Evolutionary conservation across 306 rosid genomes (phyloP), one percentile per base, ranked within the genome.

Genomic region (Trifolium dubium): DNA sequence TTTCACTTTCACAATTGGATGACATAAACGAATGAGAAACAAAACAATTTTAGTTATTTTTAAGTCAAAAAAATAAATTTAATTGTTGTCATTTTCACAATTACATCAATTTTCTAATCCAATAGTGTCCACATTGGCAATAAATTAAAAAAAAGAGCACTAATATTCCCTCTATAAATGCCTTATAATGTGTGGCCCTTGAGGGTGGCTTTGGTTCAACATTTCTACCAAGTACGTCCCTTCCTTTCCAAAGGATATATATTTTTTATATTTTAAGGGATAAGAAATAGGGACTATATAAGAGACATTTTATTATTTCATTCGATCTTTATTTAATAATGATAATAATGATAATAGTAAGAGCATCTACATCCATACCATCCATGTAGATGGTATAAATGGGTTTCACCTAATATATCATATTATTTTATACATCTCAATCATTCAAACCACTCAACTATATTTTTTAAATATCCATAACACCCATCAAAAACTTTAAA

Each of bases 81-180:
- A 68, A 39, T 55, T 68, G 76, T 51, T 70, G 86, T 83, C 83
- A 71, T 66, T 83, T 75, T 79, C 83, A 75, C 8, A 43, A 17
- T 67, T 54, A 29, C 67, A 66, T 72, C 44, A 79, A 78, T 79
- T 62, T 41, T 55, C 4, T 64, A 67, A 69, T 73, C 65, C 70
- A 71, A 29, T 63, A 70, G 63, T 75, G 85, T 76, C 85, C 77
- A 71, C 65, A 78, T 58, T 69, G 75, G 69, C 71, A 88, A 32
- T 79, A 65, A 88, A 84, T n/a, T n/a, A n/a, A n/a, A n/a, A n/a
- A n/a, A 76, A 74, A 72, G 67, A 80, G 86, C 89, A 85, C 90
- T 78, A 70, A 49, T 30, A 76, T 69, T 64, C 63, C 43, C 82
- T 80, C 78, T 76, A 74, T 84, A 86, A 82, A 78, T 5, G 1